phyloP scores from a whole-genome alignment of 768 basidiomycete genomes.

The Russula brevipes region DNA sequence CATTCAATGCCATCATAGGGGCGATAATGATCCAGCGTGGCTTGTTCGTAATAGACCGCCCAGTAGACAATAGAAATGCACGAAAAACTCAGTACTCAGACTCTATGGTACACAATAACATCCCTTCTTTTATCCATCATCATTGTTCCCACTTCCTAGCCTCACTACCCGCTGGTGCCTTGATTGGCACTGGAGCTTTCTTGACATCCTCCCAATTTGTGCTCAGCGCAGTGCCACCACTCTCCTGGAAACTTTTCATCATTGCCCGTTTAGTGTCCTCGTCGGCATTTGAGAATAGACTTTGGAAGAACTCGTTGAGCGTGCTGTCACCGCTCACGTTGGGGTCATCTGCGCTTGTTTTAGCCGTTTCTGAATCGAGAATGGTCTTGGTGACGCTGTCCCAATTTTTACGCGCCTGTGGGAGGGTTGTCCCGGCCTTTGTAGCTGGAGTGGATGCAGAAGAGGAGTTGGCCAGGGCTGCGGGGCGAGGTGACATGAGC shows the following conservation, averaged over 20 bases:
- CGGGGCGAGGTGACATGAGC: conserved; percentile 3
- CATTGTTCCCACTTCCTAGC: conserved; percentile 66
- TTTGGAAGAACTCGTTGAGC: conserved; percentile 86
- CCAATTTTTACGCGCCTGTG: conserved; percentile 75
- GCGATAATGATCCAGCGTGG: background rate
- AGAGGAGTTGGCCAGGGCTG: conserved; percentile 31
- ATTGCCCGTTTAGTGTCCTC: conserved; percentile 90
- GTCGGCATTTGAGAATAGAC: conserved; percentile 85
- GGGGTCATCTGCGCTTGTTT: conserved; percentile 67
- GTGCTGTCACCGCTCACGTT: conserved; percentile 86
- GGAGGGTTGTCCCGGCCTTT: conserved; percentile 32
- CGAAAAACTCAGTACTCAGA: background rate
- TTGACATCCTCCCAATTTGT: conserved; percentile 93
- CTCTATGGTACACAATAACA: conserved; percentile 12
- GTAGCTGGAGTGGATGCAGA: conserved; percentile 32
- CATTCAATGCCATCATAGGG: background rate
- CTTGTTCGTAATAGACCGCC: background rate
- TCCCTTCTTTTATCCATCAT: background rate
- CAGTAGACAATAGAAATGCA: background rate
- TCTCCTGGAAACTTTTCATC: conserved; percentile 97
- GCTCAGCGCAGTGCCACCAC: conserved; percentile 90
- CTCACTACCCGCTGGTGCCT: conserved; percentile 80
- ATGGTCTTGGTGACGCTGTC: conserved; percentile 71
- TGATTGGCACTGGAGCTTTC: conserved; percentile 64
- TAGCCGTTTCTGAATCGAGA: conserved; percentile 63